A percentile compares a stretch with the other conserved stretches of the same genome.
These are phyloP conservation scores for Mortierella sp. DNA, from an alignment of 371 early-diverging fungal species.

Conservation along the genomic window DNA sequence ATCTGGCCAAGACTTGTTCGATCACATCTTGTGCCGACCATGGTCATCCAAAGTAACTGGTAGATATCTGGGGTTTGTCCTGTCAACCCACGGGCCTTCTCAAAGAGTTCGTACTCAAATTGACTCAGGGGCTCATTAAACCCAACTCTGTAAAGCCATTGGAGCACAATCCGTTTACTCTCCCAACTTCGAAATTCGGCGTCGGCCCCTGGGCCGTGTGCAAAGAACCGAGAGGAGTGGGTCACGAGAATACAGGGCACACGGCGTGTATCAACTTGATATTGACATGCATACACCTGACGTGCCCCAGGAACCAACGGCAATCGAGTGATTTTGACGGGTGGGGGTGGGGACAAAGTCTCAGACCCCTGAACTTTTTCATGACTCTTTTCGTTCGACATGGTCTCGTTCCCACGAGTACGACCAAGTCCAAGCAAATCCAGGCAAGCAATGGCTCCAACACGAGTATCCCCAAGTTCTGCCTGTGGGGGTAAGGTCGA, in stretches of 20 bases:
- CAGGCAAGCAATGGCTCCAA: slow-evolving; percentile 74
- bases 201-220: slow-evolving; percentile 62
- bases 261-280: slow-evolving; percentile 63
- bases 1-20: slow-evolving; percentile 73
- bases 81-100: slow-evolving; percentile 78
- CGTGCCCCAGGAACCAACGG: too few species aligned
- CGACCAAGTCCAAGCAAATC: slow-evolving; percentile 67
- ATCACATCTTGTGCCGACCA: slow-evolving; percentile 88
- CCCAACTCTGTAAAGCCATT: slow-evolving; percentile 88
- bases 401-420: slow-evolving; percentile 17
- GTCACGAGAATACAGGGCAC: slow-evolving; percentile 91
- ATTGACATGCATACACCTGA: slow-evolving; percentile 92
- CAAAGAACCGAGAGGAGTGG: slow-evolving; percentile 85
- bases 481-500: too few species aligned
- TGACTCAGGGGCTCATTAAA: slow-evolving; percentile 92
- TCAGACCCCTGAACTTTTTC: too few species aligned
- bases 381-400: too few species aligned
- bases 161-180: slow-evolving; percentile 96
- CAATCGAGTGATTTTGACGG: too few species aligned
- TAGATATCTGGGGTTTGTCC: slow-evolving; percentile 82
- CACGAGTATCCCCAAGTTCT: slow-evolving; percentile 75
- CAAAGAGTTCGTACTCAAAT: slow-evolving; percentile 90
- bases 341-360: too few species aligned
- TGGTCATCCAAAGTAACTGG: slow-evolving; percentile 92
- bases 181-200: slow-evolving; percentile 96